Conservation (phyloP, 805 yeast genomes). For the Spathaspora boniae region DNA sequence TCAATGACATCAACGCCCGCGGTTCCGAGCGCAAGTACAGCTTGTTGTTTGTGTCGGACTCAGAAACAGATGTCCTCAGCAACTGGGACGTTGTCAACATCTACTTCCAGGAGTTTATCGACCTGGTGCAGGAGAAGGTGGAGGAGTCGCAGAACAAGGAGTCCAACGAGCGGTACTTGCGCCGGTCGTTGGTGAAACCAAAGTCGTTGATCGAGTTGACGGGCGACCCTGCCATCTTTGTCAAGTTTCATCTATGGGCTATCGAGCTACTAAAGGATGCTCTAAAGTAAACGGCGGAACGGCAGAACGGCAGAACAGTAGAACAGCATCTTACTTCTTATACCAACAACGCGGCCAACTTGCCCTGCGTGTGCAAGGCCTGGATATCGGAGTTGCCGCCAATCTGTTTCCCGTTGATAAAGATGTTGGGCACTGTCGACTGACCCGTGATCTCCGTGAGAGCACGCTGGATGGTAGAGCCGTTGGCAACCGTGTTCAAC, state of each 20-base stretch:
- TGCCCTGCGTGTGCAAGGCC: conserved; percentile 20
- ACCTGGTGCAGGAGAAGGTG: conserved; percentile 28
- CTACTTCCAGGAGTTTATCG: conserved; percentile 26
- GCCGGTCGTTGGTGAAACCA: conserved; percentile 56
- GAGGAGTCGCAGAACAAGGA: conserved; percentile 10
- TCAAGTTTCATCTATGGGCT: conserved; percentile 65
- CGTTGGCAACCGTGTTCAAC: conserved; percentile 23
- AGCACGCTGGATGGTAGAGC: conserved; percentile 26
- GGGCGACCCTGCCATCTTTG: conserved; percentile 50
- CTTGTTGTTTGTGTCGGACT: conserved; percentile 53
- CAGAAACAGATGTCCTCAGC: conserved; percentile 48
- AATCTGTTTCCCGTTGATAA: conserved; percentile 34
- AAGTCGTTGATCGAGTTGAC: conserved; percentile 53
- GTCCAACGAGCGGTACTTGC: conserved; percentile 50
- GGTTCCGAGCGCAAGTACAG: conserved; percentile 72
- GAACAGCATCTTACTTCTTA: not conserved
- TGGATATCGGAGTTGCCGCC: conserved; percentile 39
- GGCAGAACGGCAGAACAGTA: not conserved
- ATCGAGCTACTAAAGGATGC: conserved; percentile 44
- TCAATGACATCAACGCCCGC: conserved; percentile 62
- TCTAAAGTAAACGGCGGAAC: conserved; percentile 2
- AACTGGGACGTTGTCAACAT: conserved; percentile 51
- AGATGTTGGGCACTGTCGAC: conserved; percentile 35
- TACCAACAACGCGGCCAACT: conserved; percentile 15
- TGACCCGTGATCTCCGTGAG: conserved; percentile 32